Evolutionary conservation across 129 eudicot species (phyloP), one percentile per base, ranked within the genome.

Genomic region (Escallonia rubra): DNA sequence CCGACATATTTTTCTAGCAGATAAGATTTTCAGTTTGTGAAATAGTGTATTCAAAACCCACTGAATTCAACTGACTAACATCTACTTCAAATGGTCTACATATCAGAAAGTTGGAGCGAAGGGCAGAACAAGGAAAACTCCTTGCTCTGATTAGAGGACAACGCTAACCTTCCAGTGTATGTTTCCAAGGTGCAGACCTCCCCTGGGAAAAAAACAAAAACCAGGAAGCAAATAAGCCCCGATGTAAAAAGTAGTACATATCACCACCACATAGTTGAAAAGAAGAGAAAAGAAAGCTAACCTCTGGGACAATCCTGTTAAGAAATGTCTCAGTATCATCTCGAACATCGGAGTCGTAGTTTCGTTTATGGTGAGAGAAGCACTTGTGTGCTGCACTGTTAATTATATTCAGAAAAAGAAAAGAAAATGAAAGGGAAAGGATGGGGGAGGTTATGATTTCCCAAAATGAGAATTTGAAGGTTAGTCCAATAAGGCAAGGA

Each of bases 331-430:
- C 99, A 3, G 95, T 86, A 74, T 93, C 99, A 14, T 79, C 90
- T 72, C 88, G 81, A 74, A 93, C 99, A 84, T 93, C 99, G 2
- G 90, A 73, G 81, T 93, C 99, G 65, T 89, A 93, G 65, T 93
- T 93, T 93, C 98, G 77, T 93, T 93, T 76, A 93, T 79, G 43
- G 98, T 93, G 81, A 93, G 72, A 2, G 98, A 93, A 64, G 98
- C 96, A 86, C 96, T 93, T 12, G 98, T 89, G 68, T 93, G 98
- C 65, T 93, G 96, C 80, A 93, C 98, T 93, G 94, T 81, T 69
- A 52, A 23, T 66, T 61, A 57, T 4, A 41, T 57, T 50, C 7
- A 52, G 4, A 10, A 3, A 49, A 59, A 3, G 42, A 43, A 41
- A 8, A 3, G 55, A 51, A 8, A 69, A 6, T 59, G 12, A 50